Evolutionary conservation across 306 rosid genomes (phyloP).

Genomic region (Sechiopsis laciniata): DNA sequence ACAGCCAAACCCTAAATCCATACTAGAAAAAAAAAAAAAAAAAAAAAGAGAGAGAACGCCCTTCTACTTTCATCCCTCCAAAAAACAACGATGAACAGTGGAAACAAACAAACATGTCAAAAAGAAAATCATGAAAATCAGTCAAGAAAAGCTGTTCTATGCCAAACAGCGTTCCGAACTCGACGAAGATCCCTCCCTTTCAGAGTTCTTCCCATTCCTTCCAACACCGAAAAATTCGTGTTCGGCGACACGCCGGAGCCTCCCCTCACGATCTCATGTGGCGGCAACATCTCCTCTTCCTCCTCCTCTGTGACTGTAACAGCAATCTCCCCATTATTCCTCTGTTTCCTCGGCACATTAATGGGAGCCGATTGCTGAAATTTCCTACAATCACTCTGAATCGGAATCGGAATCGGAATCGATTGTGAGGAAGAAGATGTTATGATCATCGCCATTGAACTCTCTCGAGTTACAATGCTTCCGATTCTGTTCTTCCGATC

Average conservation of each 20-base stretch:
- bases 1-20: not conserved
- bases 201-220: constrained; percentile 84
- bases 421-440: constrained; percentile 34
- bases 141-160: constrained; percentile 79
- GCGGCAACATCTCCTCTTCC: constrained; percentile 58
- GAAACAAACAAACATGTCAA: not conserved
- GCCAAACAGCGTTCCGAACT: constrained; percentile 79
- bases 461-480: constrained; percentile 39
- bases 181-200: constrained; percentile 90
- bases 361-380: constrained; percentile 72
- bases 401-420: constrained; percentile 29
- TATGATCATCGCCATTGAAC: constrained; percentile 23
- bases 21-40: not conserved
- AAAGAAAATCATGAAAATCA: constrained; percentile 11
- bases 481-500: constrained; percentile 15
- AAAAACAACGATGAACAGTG: not conserved
- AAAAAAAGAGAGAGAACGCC: not conserved
- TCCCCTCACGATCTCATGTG: constrained; percentile 66
- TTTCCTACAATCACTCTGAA: constrained; percentile 34
- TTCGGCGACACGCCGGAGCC: constrained; percentile 64
- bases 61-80: not conserved
- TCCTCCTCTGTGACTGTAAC: constrained; percentile 39
- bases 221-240: constrained; percentile 71
- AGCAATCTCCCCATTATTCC: constrained; percentile 27
- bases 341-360: constrained; percentile 47